phyloP scores from a whole-genome alignment of 306 rosid genomes.

The Fragaria vesca region DNA sequence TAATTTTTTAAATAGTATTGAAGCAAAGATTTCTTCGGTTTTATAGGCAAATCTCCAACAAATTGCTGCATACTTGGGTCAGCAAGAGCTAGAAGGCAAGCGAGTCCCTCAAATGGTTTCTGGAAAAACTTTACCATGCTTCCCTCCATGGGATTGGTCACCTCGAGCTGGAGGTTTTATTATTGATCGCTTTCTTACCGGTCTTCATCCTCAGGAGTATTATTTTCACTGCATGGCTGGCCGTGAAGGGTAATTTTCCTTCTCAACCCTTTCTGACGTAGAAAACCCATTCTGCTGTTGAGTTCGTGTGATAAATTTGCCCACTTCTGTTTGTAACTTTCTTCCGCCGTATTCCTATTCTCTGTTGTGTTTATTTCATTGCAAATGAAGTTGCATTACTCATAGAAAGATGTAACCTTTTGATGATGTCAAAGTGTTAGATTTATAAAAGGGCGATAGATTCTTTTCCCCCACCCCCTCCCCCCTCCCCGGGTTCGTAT shows the following conservation, averaged over 20 bases:
- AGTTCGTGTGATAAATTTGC: background rate
- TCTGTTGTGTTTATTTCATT: background rate
- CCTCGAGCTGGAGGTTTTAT: constrained; percentile 92
- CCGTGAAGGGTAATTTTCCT: constrained; percentile 83
- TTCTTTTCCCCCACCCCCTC: too few relatives aligned
- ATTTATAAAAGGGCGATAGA: too few relatives aligned
- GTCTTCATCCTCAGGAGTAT: constrained; percentile 90
- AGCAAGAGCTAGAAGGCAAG: constrained; percentile 92
- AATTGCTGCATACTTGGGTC: constrained; percentile 93
- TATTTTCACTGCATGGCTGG: constrained; percentile 99
- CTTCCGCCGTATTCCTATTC: background rate
- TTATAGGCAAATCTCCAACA: constrained; percentile 94
- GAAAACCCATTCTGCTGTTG: background rate
- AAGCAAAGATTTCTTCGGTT: constrained; percentile 16
- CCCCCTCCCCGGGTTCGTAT: too few relatives aligned
- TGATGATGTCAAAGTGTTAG: background rate
- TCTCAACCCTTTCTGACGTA: constrained; percentile 5
- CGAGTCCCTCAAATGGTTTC: constrained; percentile 98
- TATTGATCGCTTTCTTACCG: constrained; percentile 92
- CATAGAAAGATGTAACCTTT: background rate
- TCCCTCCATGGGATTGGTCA: constrained; percentile 95
- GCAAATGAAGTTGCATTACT: background rate
- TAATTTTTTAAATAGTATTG: background rate
- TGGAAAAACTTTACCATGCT: constrained; percentile 92
- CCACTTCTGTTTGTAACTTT: background rate